These are phyloP conservation scores for Epichloe sibirici DNA, from an alignment of 2,329 filamentous ascomycete species.

Conservation along the genomic window DNA sequence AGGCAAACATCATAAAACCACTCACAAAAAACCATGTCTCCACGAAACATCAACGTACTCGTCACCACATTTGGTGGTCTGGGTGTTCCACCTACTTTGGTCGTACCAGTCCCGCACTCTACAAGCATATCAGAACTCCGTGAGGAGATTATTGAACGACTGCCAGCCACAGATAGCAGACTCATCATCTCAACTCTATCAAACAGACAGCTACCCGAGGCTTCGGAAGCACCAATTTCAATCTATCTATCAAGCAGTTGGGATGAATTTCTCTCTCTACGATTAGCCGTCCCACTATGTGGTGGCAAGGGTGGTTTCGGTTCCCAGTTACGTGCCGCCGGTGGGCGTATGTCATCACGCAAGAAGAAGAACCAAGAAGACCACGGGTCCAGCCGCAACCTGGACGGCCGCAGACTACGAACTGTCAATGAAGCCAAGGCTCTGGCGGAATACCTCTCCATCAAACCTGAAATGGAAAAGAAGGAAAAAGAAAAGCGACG, in stretches of 20 bases:
- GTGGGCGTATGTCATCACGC: slow-evolving; percentile 93
- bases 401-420: slow-evolving; percentile 79
- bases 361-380: slow-evolving; percentile 80
- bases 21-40: slow-evolving; percentile 33
- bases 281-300: slow-evolving; percentile 64
- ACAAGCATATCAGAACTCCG: slow-evolving; percentile 58
- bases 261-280: slow-evolving; percentile 68
- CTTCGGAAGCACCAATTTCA: slow-evolving; percentile 43
- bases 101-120: slow-evolving; percentile 56
- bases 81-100: slow-evolving; percentile 68
- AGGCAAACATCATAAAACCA: not conserved
- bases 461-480: slow-evolving; percentile 95
- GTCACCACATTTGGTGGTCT: slow-evolving; percentile 76
- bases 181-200: slow-evolving; percentile 73
- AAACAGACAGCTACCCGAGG: slow-evolving; percentile 54
- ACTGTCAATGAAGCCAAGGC: slow-evolving; percentile 94
- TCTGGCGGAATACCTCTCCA: slow-evolving; percentile 83
- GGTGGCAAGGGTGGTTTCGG: slow-evolving; percentile 98
- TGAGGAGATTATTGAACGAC: slow-evolving; percentile 45
- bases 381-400: slow-evolving; percentile 82
- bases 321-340: slow-evolving; percentile 89
- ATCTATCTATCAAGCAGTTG: slow-evolving; percentile 43
- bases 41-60: slow-evolving; percentile 61
- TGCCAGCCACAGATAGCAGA: slow-evolving; percentile 43
- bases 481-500: slow-evolving; percentile 81